These are phyloP conservation scores for Globisporangium paroecandrum DNA, from an alignment of 352 stramenopile species.

Conservation along the genomic window DNA sequence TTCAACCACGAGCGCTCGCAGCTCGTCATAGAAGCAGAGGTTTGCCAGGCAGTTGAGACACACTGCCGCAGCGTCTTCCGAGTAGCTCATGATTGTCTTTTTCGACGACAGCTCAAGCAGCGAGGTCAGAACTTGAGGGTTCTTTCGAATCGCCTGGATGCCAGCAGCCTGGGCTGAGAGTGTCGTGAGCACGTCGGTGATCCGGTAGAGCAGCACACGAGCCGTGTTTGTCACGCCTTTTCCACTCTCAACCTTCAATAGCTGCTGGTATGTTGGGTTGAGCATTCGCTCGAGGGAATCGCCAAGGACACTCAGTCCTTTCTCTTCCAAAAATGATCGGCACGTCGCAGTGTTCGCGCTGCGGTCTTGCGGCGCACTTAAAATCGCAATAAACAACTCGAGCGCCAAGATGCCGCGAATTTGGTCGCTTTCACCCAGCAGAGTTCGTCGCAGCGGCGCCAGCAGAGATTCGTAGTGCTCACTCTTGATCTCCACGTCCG, in stretches of 20 bases:
- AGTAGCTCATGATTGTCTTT: constrained; percentile 57
- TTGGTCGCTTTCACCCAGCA: constrained; percentile 75
- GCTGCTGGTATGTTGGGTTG: constrained; percentile 61
- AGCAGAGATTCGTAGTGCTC: constrained; percentile 65
- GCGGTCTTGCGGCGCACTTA: constrained; percentile 42
- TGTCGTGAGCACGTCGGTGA: constrained; percentile 60
- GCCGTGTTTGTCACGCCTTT: constrained; percentile 39
- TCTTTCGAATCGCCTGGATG: constrained; percentile 47
- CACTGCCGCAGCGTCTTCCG: constrained; percentile 51
- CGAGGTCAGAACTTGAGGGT: constrained; percentile 52
- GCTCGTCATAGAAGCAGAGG: constrained; percentile 57
- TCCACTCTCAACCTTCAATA: constrained; percentile 38
- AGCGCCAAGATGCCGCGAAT: constrained; percentile 68
- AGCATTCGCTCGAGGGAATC: constrained; percentile 72
- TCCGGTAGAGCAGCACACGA: constrained; percentile 61
- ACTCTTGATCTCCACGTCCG: constrained; percentile 45
- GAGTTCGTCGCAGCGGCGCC: constrained; percentile 50
- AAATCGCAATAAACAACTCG: constrained; percentile 60
- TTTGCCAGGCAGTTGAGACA: constrained; percentile 57
- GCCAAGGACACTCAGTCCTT: constrained; percentile 43
- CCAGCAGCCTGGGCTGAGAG: constrained; percentile 39
- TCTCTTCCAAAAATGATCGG: constrained; percentile 50
- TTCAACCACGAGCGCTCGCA: constrained; percentile 53
- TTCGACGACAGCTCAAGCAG: constrained; percentile 59
- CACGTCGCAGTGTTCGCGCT: constrained; percentile 56